phyloP scores from a whole-genome alignment of 2,329 filamentous ascomycete genomes.

The Ophiostoma piceae region DNA sequence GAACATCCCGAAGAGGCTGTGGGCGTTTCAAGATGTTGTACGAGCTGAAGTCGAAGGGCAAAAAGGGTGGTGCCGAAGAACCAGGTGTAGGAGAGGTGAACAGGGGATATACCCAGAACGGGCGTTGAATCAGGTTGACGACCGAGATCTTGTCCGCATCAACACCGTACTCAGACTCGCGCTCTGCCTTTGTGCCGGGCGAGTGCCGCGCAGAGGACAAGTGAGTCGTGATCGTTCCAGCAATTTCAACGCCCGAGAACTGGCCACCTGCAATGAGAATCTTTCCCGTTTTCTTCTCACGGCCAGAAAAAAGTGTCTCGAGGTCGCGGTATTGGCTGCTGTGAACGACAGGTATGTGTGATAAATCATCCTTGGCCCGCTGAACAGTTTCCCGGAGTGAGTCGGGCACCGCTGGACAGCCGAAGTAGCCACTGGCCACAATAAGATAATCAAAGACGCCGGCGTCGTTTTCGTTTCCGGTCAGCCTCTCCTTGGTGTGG shows the following conservation, averaged over 20 bases:
- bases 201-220: constrained; percentile 59
- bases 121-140: constrained; percentile 63
- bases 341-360: constrained; percentile 55
- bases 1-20: constrained; percentile 53
- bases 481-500: constrained; percentile 32
- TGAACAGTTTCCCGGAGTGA: constrained; percentile 16
- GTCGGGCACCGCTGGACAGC: constrained; percentile 51
- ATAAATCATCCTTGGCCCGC: constrained; percentile 34
- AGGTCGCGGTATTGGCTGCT: constrained; percentile 62
- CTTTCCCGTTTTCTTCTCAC: constrained; percentile 43
- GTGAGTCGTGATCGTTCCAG: constrained; percentile 65
- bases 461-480: constrained; percentile 36
- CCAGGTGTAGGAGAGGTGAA: constrained; percentile 47
- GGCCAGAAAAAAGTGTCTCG: constrained; percentile 39
- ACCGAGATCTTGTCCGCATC: constrained; percentile 50
- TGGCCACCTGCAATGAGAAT: constrained; percentile 73
- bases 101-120: constrained; percentile 66
- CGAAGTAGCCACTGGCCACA: constrained; percentile 72
- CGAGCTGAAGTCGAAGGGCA: constrained; percentile 67
- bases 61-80: constrained; percentile 52
- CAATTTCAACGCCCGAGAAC: constrained; percentile 76
- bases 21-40: constrained; percentile 64
- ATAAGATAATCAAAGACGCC: constrained; percentile 64
- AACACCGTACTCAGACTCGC: constrained; percentile 29
- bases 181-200: constrained; percentile 38